Evolutionary conservation across 2,329 filamentous ascomycete genomes (phyloP).

Genomic region (Colletotrichum sp.): DNA sequence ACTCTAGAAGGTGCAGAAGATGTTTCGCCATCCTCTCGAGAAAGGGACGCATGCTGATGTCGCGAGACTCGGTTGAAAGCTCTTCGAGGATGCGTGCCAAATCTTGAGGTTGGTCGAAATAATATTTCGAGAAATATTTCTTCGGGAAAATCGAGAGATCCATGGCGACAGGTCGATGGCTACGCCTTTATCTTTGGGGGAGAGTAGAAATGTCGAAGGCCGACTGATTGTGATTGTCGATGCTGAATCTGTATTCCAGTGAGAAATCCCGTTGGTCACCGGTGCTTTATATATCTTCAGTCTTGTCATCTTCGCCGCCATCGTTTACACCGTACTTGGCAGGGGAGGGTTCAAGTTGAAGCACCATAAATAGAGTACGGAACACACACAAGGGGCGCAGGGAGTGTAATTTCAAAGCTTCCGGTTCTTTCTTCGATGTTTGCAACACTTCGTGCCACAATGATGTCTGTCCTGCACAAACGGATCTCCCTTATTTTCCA

Average conservation of each 20-base stretch:
- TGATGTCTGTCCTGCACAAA: background rate
- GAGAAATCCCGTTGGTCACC: background rate
- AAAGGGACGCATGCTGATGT: background rate
- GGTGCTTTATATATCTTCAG: background rate
- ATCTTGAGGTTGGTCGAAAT: background rate
- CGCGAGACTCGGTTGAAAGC: background rate
- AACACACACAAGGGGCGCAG: background rate
- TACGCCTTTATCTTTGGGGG: background rate
- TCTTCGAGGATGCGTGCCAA: background rate
- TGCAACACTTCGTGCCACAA: fast-evolving
- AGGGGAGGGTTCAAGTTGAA: background rate
- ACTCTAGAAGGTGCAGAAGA: background rate
- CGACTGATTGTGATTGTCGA: background rate
- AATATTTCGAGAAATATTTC: background rate
- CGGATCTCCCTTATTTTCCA: background rate
- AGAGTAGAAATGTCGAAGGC: background rate
- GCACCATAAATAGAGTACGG: background rate
- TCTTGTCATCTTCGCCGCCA: background rate
- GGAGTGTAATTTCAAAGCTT: background rate
- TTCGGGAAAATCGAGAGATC: background rate
- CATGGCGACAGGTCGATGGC: background rate
- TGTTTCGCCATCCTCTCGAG: background rate
- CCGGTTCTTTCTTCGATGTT: background rate
- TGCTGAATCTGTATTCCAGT: background rate
- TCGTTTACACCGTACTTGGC: background rate